Base-by-base conservation (phyloP, 306 rosid genomes). In the Erythrophleum fordii region DNA sequence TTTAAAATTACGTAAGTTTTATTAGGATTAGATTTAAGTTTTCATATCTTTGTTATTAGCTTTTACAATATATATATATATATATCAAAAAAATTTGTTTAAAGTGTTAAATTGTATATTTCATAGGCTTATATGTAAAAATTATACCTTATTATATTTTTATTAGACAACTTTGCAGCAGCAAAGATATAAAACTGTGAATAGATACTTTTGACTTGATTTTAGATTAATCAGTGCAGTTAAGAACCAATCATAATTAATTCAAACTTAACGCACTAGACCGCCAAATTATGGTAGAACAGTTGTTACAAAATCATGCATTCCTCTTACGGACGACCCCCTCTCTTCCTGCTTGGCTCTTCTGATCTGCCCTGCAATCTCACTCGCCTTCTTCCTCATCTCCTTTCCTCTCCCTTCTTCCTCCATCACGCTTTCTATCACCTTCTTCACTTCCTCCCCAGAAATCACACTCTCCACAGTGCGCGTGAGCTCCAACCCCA, bases 401-500 rank as follows among this genome's bases (percentile, higher is more conserved):
- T 87, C 91, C 56, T 76, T 76, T 34, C 94, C 91, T 69, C 79
- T 75, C 11, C 90, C 91, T 62, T 51, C 42, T 7, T 51, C 52
- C 4, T 82, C 90, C 89, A 87, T 77, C 29, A 74, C 94, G 39
- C 72, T 60, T 3, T 88, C 87, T 42, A 94, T 80, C 55, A 90
- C 86, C 66, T 45, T 76, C 92, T 78, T 86, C 85, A 91, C 97
- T 26, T 74, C 77, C 44, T 67, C 74, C 59, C 83, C 74, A 2
- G 60, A 49, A 39, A 92, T 16, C 6, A 69, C 78, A 48, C 70
- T 65, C 76, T 86, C 87, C 42, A 71, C 82, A 3, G 90, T 90
- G 42, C 89, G 71, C 5, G 91, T 78, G 39, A 92, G 78, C 78
- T 88, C 94, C 77, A 89, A 87, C 28, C 83, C 39, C 76, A 89